phyloP scores from a whole-genome alignment of 176 grass and related monocot species.

The Oropetium thomaeum region DNA sequence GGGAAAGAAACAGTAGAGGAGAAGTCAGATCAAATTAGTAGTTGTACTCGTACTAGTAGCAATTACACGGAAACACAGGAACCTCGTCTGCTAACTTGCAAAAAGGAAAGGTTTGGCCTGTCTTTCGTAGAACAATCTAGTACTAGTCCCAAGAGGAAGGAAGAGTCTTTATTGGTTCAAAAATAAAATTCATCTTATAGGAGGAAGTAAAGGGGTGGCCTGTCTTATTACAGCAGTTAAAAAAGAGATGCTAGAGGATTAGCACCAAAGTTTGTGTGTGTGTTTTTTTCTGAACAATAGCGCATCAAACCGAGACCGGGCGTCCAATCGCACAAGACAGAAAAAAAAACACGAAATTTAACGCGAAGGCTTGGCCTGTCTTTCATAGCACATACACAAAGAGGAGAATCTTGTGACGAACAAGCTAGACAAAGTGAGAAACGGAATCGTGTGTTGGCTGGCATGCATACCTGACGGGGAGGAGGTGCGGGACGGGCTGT shows the following conservation, averaged over 20 bases:
- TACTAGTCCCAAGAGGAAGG: constrained; percentile 8
- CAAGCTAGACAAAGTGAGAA: too few species aligned
- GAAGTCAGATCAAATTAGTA: constrained; percentile 15
- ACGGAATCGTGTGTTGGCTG: not conserved
- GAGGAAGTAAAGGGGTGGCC: not conserved
- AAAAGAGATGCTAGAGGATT: not conserved
- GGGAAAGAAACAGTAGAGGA: not conserved
- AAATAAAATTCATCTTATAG: too few species aligned
- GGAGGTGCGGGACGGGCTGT: constrained; percentile 36
- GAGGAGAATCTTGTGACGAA: too few species aligned
- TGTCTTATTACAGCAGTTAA: not conserved
- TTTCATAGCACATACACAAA: too few species aligned
- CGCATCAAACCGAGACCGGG: too few species aligned
- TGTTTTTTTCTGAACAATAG: too few species aligned
- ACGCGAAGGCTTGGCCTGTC: not conserved
- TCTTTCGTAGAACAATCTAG: not conserved
- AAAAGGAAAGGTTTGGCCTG: not conserved
- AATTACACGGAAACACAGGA: not conserved
- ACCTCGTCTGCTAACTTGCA: not conserved
- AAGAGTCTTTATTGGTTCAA: too few species aligned
- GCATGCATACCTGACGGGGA: constrained; percentile 41
- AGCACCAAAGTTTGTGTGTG: too few species aligned
- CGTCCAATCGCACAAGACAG: not conserved
- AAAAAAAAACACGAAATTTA: not conserved
- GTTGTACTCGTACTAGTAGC: not conserved